A percentile compares a stretch with the other conserved stretches of the same genome.
phyloP scores from a whole-genome alignment of 1,284 basidiomycete genomes.

The Chiua sp. region DNA sequence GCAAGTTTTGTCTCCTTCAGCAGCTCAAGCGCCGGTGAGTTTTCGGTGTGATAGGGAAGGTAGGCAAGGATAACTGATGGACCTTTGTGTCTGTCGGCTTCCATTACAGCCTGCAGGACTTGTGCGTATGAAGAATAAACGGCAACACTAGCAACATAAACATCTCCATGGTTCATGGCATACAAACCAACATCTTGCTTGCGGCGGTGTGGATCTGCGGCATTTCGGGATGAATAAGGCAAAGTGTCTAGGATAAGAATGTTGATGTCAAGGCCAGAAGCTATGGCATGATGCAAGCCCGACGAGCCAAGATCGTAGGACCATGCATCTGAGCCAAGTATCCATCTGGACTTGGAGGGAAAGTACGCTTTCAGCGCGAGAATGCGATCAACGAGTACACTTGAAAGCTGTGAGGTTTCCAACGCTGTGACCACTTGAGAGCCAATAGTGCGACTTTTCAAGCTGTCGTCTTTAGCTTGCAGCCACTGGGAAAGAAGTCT shows the following conservation, averaged over 20 bases:
- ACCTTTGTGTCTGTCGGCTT: slow-evolving; percentile 91
- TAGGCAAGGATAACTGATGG: slow-evolving; percentile 96
- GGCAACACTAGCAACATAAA: slow-evolving; percentile 95
- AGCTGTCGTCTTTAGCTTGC: slow-evolving; percentile 64
- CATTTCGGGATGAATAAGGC: slow-evolving; percentile 82
- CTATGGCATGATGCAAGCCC: slow-evolving; percentile 93
- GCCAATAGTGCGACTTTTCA: slow-evolving; percentile 65
- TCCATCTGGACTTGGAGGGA: slow-evolving; percentile 83
- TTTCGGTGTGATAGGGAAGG: slow-evolving; percentile 85
- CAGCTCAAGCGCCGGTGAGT: slow-evolving; percentile 83
- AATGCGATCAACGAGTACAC: slow-evolving; percentile 57
- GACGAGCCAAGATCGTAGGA: slow-evolving; percentile 97
- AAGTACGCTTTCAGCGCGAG: slow-evolving; percentile 69
- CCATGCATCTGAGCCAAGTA: slow-evolving; percentile 98
- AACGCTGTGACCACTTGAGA: slow-evolving; percentile 63
- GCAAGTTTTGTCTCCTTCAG: slow-evolving; percentile 98
- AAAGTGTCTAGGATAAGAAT: slow-evolving; percentile 95
- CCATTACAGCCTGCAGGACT: slow-evolving; percentile 90
- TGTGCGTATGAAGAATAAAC: slow-evolving; percentile 97
- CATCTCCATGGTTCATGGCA: slow-evolving; percentile 98
- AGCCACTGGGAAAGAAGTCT: slow-evolving; percentile 78
- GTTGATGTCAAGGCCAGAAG: slow-evolving; percentile 92
- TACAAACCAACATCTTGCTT: slow-evolving; percentile 97
- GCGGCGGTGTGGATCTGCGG: slow-evolving; percentile 71
- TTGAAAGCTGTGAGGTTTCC: slow-evolving; percentile 47